Evolutionary conservation across 2,329 filamentous ascomycete species (phyloP), one percentile per base, ranked within the genome.

Genomic region (Cordyceps farinosa): DNA sequence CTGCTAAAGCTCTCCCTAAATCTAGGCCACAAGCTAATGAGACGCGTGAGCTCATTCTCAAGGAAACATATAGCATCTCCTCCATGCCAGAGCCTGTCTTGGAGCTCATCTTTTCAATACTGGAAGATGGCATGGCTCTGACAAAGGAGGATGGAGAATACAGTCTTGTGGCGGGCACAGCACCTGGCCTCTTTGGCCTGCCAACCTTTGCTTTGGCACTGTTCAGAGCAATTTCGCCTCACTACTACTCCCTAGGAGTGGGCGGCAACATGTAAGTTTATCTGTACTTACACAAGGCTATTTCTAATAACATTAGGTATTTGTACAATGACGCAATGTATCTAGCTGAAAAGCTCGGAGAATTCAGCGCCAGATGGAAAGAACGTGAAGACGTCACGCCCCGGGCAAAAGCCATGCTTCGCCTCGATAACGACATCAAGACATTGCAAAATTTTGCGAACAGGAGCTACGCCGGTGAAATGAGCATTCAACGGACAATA

Each of bases 1-100:
- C 45, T 40, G 51, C 52, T 36, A 48, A 58, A 44, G 67, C 59
- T 32, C 6, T 53, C 56, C 61, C 65, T n/a, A 53, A 64, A 40
- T 34, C 62, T 38, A 65, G 70, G 47, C 61, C 69, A 7, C 69
- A 75, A 36, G 61, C 66, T 4, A 65, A 80, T 48, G 64, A 70
- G 57, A 79, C 80, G 9, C 81, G 86, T 62, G 90, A 95, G 71
- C 78, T 98, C 64, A 90, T 90, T 0, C 77, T 98, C 51, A 90
- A 84, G 65, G 95, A 99, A 76, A 90, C 84, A 1, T 99, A 97
- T 74, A 90, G 88, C 64, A 90, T 97, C 58, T 97, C 94, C 0
- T 90, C 90, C 2, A 89, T 97, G 73, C 94, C 95, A 0, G 88
- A 92, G 65, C 85, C 88, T 4, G 87, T 98, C 13, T 80, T 93